Conservation (phyloP, 2,329 filamentous ascomycete genomes). For the Paecilomyces sp. region DNA sequence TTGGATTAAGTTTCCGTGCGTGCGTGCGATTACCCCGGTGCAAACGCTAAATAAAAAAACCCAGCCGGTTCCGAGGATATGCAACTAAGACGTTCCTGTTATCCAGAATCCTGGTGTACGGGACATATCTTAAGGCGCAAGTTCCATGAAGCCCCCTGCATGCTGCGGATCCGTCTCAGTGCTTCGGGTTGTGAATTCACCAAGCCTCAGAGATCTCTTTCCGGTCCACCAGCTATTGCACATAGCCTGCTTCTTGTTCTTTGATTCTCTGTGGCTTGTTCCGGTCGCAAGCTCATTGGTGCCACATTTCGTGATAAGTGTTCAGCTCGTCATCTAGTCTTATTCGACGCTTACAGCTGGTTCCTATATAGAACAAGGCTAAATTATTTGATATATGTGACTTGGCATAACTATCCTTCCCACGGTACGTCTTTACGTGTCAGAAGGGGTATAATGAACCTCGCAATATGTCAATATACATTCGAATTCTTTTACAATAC, state of each 20-base stretch:
- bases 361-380: background rate
- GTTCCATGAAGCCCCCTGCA: background rate
- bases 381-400: background rate
- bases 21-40: conserved; percentile 15
- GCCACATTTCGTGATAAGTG: background rate
- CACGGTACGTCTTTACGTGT: background rate
- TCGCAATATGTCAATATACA: background rate
- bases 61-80: conserved; percentile 1
- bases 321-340: background rate
- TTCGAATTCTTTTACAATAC: background rate
- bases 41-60: conserved; percentile 17
- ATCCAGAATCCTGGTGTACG: background rate
- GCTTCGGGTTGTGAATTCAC: background rate
- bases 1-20: background rate
- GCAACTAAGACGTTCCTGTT: background rate
- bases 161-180: background rate
- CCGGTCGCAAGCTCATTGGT: background rate
- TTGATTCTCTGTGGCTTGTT: background rate
- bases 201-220: background rate
- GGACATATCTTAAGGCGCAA: background rate
- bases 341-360: background rate
- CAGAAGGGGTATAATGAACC: background rate
- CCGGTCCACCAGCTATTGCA: no score
- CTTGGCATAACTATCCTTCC: background rate
- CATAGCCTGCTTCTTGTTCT: background rate